Conservation (phyloP, 2,329 filamentous ascomycete genomes). For the Scedosporium minutisporum region DNA sequence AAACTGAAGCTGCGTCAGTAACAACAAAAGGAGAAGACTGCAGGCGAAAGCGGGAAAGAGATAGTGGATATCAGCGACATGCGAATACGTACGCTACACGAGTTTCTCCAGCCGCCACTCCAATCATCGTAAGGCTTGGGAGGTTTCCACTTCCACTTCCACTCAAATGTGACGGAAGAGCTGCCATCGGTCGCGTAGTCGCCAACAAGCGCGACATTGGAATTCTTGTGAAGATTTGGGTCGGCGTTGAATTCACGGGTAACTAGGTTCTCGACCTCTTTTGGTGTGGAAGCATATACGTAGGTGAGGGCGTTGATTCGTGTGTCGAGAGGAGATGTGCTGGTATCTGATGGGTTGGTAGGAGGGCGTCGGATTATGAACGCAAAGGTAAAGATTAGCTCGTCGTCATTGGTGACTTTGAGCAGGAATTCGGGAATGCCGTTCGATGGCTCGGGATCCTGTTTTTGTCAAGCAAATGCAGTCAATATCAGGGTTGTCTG, state of each 20-base stretch:
- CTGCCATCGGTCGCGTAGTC: slow-evolving; percentile 80
- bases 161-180: slow-evolving; percentile 78
- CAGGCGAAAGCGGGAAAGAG: no score
- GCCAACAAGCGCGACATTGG: slow-evolving; percentile 91
- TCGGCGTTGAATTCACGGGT: slow-evolving; percentile 95
- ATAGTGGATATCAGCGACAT: background rate
- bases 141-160: slow-evolving; percentile 95
- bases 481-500: background rate
- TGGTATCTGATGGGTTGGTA: slow-evolving; percentile 40
- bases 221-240: slow-evolving; percentile 93
- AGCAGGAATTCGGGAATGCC: slow-evolving; percentile 65
- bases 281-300: slow-evolving; percentile 74
- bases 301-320: slow-evolving; percentile 83
- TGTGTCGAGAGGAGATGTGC: slow-evolving; percentile 52
- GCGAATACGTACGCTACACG: slow-evolving; percentile 62
- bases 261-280: slow-evolving; percentile 86
- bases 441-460: slow-evolving; percentile 66
- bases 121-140: slow-evolving; percentile 73
- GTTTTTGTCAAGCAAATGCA: background rate
- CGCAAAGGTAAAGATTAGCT: slow-evolving; percentile 85
- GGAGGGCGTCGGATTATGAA: slow-evolving; percentile 58
- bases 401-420: slow-evolving; percentile 82
- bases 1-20: slow-evolving; percentile 45
- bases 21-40: background rate
- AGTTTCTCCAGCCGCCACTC: slow-evolving; percentile 89